Evolutionary conservation across 163 green algal species (phyloP), one percentile per base, ranked within the genome.

Genomic region (Dunaliella salina): DNA sequence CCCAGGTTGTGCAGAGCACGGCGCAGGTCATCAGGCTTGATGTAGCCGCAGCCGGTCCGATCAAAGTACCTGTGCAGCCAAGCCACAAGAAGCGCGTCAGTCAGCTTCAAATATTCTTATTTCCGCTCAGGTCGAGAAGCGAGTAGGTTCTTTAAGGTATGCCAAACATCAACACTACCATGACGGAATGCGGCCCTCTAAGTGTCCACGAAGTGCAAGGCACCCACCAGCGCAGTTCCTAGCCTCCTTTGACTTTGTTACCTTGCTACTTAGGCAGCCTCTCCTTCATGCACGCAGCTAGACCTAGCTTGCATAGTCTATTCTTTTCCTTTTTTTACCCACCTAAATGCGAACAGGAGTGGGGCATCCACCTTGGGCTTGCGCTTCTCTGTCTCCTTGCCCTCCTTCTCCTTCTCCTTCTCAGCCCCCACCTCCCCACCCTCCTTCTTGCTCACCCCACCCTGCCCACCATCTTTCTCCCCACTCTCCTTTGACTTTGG

Each of bases 331-430:
- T n/a, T n/a, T n/a, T n/a, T n/a, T n/a, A n/a, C n/a, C 4, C 40
- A 92, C 89, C 89, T 92, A 88, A 91, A 92, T 0, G 89, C 89
- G n/a, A 88, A 67, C 80, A 92, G 86, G 80, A 92, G 85, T 26
- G 86, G 79, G 46, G 85, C 81, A 82, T 92, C 84, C 8, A 87
- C 87, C 8, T 82, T 50, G 57, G 81, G 87, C 82, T 57, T 87
- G 17, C 84, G 81, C 85, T 83, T 26, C 59, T 81, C 46, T 75
- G 33, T n/a, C 20, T 33, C 26, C 75, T 75, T 69, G 40, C 40
- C 40, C 84, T 87, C 71, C 18, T 80, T 46, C 35, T 1, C 40
- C 11, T 8, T 12, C 4, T 5, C 63, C 63, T 75, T 75, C 63
- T 75, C 63, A 5, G 13, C 20, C 63, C 20, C 63, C 1, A 12